Base-by-base conservation (phyloP, 1,139 yeast species). In the Diutina scorzettiae region DNA sequence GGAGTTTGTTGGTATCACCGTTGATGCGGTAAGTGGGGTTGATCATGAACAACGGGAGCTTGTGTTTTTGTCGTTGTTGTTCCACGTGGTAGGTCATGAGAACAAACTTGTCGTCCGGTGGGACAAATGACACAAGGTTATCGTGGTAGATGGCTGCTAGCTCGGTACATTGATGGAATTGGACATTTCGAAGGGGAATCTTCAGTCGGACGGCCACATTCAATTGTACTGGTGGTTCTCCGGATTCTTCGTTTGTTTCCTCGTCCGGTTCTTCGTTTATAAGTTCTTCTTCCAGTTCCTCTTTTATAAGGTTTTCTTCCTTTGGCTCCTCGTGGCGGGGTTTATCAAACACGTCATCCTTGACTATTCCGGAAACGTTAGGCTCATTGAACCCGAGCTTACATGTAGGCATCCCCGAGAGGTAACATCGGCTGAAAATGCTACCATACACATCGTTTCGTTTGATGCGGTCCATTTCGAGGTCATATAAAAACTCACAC, bases 341-440 rank as follows among this genome's bases (percentile, higher is more conserved):
- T 30, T 27, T 28, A 11, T 20, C 33, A 30, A 30, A 30, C 11
- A 21, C 9, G 4, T 34, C 33, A n/a, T 30, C 28, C 18, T 20
- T 5, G 7, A 28, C 41, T 14, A 27, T 34, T 17, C 56, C 52
- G 0, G 67, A 60, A 18, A 65, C 58, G 37, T 56, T 50, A 28
- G 50, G 49, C 45, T 68, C 73, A 46, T 68, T 69, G 44, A 69
- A 69, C 7, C 73, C 73, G 21, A 69, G 41, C 32, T 62, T 59
- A 48, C 73, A 69, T 4, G 53, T 48, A 2, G 74, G 74, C 73
- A 69, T 69, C 1, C 74, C 74, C 2, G 72, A 66, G 24, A 69
- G 58, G 46, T 66, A 67, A 39, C 69, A 67, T 41, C 62, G 62
- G 2, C 66, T 66, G 24, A 53, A 49, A 47, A 71, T 65, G 5